phyloP scores from a whole-genome alignment of 129 eudicot species.

The Centaurea solstitialis region DNA sequence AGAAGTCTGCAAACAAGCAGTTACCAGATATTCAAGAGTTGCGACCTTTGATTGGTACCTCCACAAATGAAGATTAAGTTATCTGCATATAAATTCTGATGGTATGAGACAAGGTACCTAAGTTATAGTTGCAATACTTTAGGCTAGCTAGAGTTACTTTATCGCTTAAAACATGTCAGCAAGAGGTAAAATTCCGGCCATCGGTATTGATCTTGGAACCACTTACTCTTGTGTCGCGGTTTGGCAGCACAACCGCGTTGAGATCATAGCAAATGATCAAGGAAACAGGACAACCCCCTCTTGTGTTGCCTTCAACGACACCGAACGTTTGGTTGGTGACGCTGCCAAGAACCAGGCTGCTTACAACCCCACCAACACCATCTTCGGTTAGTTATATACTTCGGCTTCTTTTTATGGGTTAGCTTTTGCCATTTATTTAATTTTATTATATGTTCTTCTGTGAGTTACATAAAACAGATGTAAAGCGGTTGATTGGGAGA shows the following conservation, averaged over 20 bases:
- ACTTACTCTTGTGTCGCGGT: slow-evolving; percentile 42
- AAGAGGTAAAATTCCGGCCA: slow-evolving; percentile 22
- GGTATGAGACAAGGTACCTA: not conserved
- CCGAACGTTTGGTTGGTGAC: slow-evolving; percentile 35
- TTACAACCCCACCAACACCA: slow-evolving; percentile 36
- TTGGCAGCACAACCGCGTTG: slow-evolving; percentile 30
- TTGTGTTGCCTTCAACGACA: slow-evolving; percentile 32
- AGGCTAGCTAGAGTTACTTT: not conserved
- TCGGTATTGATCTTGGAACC: slow-evolving; percentile 39
- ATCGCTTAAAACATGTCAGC: slow-evolving; percentile 11
- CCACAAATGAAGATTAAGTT: too few species aligned
- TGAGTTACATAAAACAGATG: slow-evolving; percentile 19
- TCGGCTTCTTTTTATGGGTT: not conserved
- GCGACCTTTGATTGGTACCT: not conserved
- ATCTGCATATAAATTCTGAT: not conserved
- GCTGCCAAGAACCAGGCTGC: slow-evolving; percentile 37
- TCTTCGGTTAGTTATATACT: slow-evolving; percentile 27
- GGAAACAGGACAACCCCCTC: slow-evolving; percentile 40
- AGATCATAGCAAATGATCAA: slow-evolving; percentile 43
- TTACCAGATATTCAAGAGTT: not conserved
- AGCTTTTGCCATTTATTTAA: not conserved
- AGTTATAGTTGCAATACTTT: not conserved
- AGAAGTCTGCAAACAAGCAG: not conserved
- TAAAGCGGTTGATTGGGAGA: slow-evolving; percentile 32
- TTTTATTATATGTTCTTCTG: too few species aligned